Conservation (phyloP, 495 filamentous ascomycete species). For the Neurospora sp. region DNA sequence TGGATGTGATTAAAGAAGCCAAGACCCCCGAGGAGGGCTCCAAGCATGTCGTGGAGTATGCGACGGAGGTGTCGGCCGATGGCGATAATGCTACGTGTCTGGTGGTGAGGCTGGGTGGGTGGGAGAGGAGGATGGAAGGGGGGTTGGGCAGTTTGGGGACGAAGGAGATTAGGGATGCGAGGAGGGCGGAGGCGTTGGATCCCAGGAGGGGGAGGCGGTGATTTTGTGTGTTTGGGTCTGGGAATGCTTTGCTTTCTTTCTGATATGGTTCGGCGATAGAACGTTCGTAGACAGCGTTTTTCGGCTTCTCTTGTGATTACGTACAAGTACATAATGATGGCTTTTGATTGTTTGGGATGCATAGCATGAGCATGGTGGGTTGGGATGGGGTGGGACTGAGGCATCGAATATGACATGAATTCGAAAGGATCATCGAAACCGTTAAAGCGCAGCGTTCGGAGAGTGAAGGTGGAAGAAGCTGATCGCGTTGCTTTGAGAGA, state of each 20-base stretch:
- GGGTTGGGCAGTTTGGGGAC: constrained; percentile 83
- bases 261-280: neutral
- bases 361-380: neutral
- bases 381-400: neutral
- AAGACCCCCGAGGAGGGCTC: constrained; percentile 80
- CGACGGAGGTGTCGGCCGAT: constrained; percentile 69
- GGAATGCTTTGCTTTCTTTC: no score
- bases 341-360: neutral
- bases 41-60: constrained; percentile 68
- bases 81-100: constrained; percentile 95
- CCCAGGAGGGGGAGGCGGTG: constrained; percentile 55
- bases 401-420: neutral
- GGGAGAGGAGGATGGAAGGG: constrained; percentile 85
- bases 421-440: no score
- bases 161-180: constrained; percentile 79
- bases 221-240: neutral
- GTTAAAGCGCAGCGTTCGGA: no score
- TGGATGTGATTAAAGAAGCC: constrained; percentile 90
- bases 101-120: constrained; percentile 83
- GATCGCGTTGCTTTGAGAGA: no score
- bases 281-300: neutral
- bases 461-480: no score
- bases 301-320: neutral
- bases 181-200: constrained; percentile 73
- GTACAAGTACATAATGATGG: neutral